Evolutionary conservation across 208 protist species (phyloP).

Genomic region (Trypanosoma grayi): DNA sequence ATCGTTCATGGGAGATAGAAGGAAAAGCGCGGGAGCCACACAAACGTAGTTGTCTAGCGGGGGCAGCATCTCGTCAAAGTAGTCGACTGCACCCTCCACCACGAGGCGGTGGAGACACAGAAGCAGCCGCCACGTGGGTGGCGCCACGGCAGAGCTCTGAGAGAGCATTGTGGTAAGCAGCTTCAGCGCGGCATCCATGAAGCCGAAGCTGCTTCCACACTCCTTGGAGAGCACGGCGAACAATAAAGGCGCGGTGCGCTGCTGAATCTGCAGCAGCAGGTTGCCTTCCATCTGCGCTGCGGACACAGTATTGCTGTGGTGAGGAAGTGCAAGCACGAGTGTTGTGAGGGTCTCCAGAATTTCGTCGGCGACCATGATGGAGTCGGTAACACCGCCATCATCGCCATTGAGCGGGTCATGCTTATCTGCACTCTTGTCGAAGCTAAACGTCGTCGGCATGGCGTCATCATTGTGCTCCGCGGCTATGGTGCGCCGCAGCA

Average conservation of each 20-base stretch:
- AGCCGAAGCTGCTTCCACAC: conserved; percentile 69
- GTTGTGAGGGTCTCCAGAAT: conserved; percentile 79
- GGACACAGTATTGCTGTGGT: conserved; percentile 16
- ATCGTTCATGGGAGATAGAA: conserved; percentile 34
- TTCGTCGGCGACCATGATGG: conserved; percentile 79
- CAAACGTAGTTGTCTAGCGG: conserved; percentile 91
- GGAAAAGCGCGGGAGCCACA: conserved; percentile 68
- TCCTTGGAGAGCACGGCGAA: conserved; percentile 64
- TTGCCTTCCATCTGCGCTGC: conserved; percentile 18
- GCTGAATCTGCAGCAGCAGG: conserved; percentile 66
- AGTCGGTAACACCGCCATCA: conserved; percentile 41
- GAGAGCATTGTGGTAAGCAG: conserved; percentile 85
- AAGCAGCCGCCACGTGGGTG: conserved; percentile 62
- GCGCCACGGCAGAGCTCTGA: conserved; percentile 62
- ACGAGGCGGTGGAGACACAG: conserved; percentile 66
- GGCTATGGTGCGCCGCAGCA: conserved; percentile 43
- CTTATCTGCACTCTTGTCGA: conserved; percentile 1
- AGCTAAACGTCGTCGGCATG: not conserved
- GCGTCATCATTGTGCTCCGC: conserved; percentile 9
- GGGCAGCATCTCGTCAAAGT: conserved; percentile 82
- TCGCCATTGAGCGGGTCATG: conserved; percentile 10
- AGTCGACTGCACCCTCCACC: conserved; percentile 74
- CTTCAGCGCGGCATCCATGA: conserved; percentile 81
- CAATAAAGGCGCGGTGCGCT: conserved; percentile 65
- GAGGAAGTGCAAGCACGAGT: conserved; percentile 66